phyloP scores from a whole-genome alignment of 805 yeast species.

The Teunomyces panamensis region DNA sequence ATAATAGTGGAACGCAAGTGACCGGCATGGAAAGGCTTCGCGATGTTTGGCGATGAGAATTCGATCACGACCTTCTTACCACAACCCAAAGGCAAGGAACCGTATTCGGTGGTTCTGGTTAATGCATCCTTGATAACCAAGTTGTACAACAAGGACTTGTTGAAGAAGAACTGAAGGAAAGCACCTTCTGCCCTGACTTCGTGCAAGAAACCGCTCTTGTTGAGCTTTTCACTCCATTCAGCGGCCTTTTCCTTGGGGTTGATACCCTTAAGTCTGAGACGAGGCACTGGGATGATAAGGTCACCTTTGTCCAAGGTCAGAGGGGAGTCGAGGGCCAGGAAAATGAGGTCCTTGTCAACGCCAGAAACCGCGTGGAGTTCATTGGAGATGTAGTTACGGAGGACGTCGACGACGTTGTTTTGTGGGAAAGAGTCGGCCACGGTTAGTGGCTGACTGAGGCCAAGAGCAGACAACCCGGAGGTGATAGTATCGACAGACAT shows the following conservation, averaged over 20 bases:
- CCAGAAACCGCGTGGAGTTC: conserved; percentile 73
- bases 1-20: conserved; percentile 96
- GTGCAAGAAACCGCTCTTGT: conserved; percentile 63
- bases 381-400: conserved; percentile 84
- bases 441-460: conserved; percentile 42
- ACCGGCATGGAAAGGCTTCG: conserved; percentile 99
- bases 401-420: conserved; percentile 77
- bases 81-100: conserved; percentile 69
- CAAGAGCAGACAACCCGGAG: conserved; percentile 32
- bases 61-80: conserved; percentile 73
- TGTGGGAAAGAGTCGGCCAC: conserved; percentile 62
- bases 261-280: conserved; percentile 73
- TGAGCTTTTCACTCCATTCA: conserved; percentile 78
- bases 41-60: conserved; percentile 97
- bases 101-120: conserved; percentile 59
- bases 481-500: conserved; percentile 28
- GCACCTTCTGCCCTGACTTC: conserved; percentile 83
- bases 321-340: conserved; percentile 86
- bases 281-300: conserved; percentile 86
- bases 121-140: conserved; percentile 70
- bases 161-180: conserved; percentile 85
- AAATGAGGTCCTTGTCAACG: conserved; percentile 67
- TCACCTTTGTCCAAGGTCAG: conserved; percentile 88
- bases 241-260: conserved; percentile 70
- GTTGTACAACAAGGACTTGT: conserved; percentile 61